Conservation (phyloP, 805 yeast species). For the Spathaspora gorwiae region DNA sequence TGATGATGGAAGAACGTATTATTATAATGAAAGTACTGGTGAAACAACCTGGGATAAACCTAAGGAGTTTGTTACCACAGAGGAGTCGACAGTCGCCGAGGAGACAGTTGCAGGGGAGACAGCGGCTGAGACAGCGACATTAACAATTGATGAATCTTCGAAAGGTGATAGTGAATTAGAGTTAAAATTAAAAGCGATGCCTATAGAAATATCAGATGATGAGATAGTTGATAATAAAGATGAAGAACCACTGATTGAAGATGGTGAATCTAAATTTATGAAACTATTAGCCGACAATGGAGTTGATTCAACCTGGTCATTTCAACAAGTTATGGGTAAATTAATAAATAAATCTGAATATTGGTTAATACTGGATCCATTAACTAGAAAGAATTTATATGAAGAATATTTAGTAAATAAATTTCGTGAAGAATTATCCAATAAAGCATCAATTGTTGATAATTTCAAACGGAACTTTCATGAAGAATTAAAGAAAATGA, state of each 20-base stretch:
- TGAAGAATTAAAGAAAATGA: constrained; percentile 38
- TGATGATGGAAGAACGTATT: constrained; percentile 59
- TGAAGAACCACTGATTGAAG: constrained; percentile 12
- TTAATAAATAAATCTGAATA: constrained; percentile 59
- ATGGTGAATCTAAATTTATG: constrained; percentile 44
- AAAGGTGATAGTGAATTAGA: constrained; percentile 12
- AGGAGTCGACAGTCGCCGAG: not conserved
- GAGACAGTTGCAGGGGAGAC: not conserved
- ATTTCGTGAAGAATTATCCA: constrained; percentile 46
- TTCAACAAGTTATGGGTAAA: constrained; percentile 55
- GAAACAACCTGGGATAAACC: constrained; percentile 85
- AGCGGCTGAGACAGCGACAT: not conserved
- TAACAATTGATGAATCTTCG: not conserved
- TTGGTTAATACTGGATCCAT: constrained; percentile 62
- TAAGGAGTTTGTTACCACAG: constrained; percentile 42
- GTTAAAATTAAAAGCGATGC: constrained; percentile 15
- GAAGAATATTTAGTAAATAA: constrained; percentile 52
- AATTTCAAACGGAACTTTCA: constrained; percentile 53
- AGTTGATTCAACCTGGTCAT: constrained; percentile 76
- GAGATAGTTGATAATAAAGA: not conserved
- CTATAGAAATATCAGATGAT: constrained; percentile 18
- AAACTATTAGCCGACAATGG: constrained; percentile 48
- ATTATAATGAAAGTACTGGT: constrained; percentile 58
- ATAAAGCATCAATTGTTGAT: constrained; percentile 50
- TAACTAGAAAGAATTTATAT: constrained; percentile 54